Percentiles rank a stretch among this genome's conserved stretches.
phyloP scores from a whole-genome alignment of 2,329 filamentous ascomycete genomes.

The Xylaria sp. region DNA sequence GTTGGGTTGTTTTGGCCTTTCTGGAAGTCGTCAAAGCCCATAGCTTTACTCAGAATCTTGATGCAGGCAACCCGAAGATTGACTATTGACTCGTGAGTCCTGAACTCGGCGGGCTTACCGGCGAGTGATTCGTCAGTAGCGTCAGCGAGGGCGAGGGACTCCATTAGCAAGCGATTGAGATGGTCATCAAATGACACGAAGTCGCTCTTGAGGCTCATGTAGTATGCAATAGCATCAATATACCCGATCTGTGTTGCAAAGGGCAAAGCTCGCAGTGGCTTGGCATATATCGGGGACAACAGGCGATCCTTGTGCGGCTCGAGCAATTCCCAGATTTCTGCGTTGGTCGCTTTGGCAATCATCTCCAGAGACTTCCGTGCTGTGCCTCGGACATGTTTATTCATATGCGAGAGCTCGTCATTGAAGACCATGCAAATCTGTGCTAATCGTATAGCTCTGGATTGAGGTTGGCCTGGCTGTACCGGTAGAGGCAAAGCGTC shows the following conservation, averaged over 20 bases:
- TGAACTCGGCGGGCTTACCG: slow-evolving; percentile 87
- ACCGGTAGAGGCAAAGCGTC: slow-evolving; percentile 50
- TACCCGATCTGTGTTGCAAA: slow-evolving; percentile 96
- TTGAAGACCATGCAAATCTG: slow-evolving; percentile 81
- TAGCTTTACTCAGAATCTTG: slow-evolving; percentile 84
- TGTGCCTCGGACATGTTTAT: slow-evolving; percentile 85
- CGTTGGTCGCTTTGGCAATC: slow-evolving; percentile 70
- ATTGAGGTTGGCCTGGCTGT: slow-evolving; percentile 41
- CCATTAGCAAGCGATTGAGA: slow-evolving; percentile 82
- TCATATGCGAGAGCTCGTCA: slow-evolving; percentile 89
- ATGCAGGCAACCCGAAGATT: slow-evolving; percentile 90
- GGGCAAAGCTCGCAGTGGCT: slow-evolving; percentile 84
- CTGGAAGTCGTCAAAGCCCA: slow-evolving; percentile 86
- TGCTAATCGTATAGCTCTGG: slow-evolving; percentile 57
- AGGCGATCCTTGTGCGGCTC: slow-evolving; percentile 85
- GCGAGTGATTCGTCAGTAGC: slow-evolving; percentile 89
- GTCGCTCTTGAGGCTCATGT: slow-evolving; percentile 80
- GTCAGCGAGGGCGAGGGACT: slow-evolving; percentile 89
- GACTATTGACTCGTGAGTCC: slow-evolving; percentile 92
- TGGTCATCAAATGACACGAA: slow-evolving; percentile 91
- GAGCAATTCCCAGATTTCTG: slow-evolving; percentile 81
- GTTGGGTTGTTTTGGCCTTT: slow-evolving; percentile 65
- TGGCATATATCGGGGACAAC: slow-evolving; percentile 88
- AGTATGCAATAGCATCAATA: slow-evolving; percentile 95
- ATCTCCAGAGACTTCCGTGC: slow-evolving; percentile 75